Evolutionary conservation across 129 eudicot genomes (phyloP), one percentile per base, ranked within the genome.

Genomic region (Flaveria ramosissima): DNA sequence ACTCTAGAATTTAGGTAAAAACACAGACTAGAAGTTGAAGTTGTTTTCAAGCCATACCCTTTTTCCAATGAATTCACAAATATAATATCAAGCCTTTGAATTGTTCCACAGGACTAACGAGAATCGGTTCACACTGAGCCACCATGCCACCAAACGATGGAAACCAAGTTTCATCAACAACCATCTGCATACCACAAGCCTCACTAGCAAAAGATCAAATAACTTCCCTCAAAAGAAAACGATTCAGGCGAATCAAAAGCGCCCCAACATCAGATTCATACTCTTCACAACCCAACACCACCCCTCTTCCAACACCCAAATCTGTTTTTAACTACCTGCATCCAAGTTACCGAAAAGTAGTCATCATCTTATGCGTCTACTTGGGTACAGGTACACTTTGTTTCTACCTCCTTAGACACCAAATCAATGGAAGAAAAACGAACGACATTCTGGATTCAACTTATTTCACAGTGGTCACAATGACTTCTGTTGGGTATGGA

Each of bases 401-500:
- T 78, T 94, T 94, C 75, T 94, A 86, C 85, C 66, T 91, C 23
- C 92, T 89, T 6, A 77, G 78, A 77, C 55, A 89, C 82, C 96
- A 94, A 16, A 79, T 94, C 13, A 59, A 63, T 8, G 98, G 98
- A 16, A 66, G 23, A 27, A 94, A 94, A 83, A 84, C 88, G 56
- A 76, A 87, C 45, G 78, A 71, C 12, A 7, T 94, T 21, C 88
- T 94, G 6, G 97, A 94, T 79, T 78, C 97, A 61, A 80, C 86
- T 72, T 91, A 94, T 81, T 91, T 94, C 80, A 91, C 97, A 77
- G 83, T 94, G 9, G 98, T 94, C 53, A 94, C 98, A 27, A 94
- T 94, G 98, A 94, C 97, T 6, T 89, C 96, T 9, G 97, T 94
- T 48, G 98, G 98, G 47, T 94, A 94, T 36, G 98, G 98, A 9